Conservation (phyloP, 23 red algal genomes). For the Gracilariopsis chorda region DNA sequence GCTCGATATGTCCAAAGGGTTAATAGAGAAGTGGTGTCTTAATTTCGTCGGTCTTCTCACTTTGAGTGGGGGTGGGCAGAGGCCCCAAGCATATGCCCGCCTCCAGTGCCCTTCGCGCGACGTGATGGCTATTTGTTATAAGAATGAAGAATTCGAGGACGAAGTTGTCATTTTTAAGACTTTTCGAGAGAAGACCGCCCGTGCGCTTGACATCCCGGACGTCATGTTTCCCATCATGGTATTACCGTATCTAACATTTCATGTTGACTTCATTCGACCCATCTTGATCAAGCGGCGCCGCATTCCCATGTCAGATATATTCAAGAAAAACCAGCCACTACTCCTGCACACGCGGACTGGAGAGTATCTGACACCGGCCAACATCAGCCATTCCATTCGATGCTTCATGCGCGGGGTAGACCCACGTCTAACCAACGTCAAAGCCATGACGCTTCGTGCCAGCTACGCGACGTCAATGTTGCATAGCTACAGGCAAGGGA, state of each 20-base stretch:
- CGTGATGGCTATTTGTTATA: too few relatives aligned
- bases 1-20: background rate
- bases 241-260: background rate
- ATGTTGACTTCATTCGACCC: background rate
- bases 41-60: background rate
- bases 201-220: background rate
- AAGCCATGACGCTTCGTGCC: background rate
- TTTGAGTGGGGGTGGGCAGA: constrained; percentile 1
- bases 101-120: background rate
- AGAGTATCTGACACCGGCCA: background rate
- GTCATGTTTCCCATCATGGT: background rate
- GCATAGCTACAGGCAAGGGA: background rate
- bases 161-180: background rate
- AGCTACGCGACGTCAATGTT: constrained; percentile 15
- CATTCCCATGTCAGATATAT: background rate
- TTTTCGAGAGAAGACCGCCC: background rate
- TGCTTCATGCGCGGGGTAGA: background rate
- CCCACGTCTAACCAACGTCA: background rate
- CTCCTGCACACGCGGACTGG: background rate
- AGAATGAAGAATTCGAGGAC: background rate
- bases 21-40: background rate
- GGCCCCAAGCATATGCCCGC: background rate
- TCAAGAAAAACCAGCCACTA: background rate
- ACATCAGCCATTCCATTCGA: background rate
- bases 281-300: background rate